Base-by-base conservation (phyloP, 176 grass and related monocot species). In the Juncus effusus region DNA sequence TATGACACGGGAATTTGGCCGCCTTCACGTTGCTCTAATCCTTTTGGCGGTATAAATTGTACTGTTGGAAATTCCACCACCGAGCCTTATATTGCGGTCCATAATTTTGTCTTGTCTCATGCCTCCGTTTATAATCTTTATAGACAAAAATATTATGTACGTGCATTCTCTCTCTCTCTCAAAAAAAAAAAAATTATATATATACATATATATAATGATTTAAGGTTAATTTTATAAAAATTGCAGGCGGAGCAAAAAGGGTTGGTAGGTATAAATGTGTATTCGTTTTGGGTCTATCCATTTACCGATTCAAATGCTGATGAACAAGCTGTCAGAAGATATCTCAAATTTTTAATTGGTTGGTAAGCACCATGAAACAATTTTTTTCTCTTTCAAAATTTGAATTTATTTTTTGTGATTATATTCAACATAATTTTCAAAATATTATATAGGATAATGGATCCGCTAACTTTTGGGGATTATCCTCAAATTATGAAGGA, bases 41-140 rank as follows among this genome's bases (percentile, higher is more conserved):
- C 90, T 4, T 89, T 81, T 54, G 80, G 77, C 42, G 12, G 14
- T 10, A 63, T 15, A 19, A 90, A 86, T 42, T 86, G 86, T 13
- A 77, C 71, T 2, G 50, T n/a, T 4, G 86, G 86, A 3, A 74
- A 95, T 56, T 95, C 86, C 5, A 60, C 75, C 2, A 47, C 58
- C 0, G 86, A 95, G 39, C 90, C 86, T 16, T 95, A 95, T 50
- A 63, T 90, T 52, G 83, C 57, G 3, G 37, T 59, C 10, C 80
- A 86, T 56, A 79, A 89, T 16, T 11, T 37, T 52, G 40, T 95
- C 2, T 42, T 90, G 13, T 65, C 83, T 10, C 86, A 95, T 81
- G 80, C 80, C 10, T 83, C 86, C 38, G 56, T 35, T 36, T 60
- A 60, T 39, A 81, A 62, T 40, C 62, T 95, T 16, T 90, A 95